These are phyloP conservation scores for Galium porrigens DNA, from an alignment of 305 asterid species.

Conservation along the genomic window DNA sequence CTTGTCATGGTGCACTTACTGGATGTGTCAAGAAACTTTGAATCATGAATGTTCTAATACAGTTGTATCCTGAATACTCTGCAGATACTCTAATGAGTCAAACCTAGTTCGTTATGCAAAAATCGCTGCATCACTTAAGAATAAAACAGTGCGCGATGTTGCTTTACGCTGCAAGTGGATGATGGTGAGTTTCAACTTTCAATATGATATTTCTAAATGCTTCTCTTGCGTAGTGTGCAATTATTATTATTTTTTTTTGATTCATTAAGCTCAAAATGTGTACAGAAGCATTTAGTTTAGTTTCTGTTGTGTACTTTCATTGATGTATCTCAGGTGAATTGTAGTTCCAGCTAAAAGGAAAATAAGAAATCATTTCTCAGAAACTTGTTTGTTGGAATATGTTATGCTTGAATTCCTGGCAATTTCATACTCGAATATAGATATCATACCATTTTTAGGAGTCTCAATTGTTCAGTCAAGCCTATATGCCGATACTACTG, in stretches of 20 bases:
- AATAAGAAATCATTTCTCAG: neutral
- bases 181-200: conserved; percentile 41
- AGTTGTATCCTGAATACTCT: conserved; percentile 3
- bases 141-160: conserved; percentile 81
- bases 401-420: neutral
- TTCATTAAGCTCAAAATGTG: neutral
- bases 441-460: neutral
- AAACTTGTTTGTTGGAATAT: neutral
- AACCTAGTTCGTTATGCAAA: conserved; percentile 63
- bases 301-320: neutral
- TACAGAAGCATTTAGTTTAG: neutral
- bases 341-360: neutral
- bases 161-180: conserved; percentile 92
- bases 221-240: neutral
- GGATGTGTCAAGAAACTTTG: neutral
- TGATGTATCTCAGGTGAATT: neutral
- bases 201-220: neutral
- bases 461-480: neutral
- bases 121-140: conserved; percentile 60
- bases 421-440: neutral
- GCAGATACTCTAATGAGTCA: conserved; percentile 65
- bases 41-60: neutral
- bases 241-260: conserved; percentile 4
- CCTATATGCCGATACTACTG: neutral
- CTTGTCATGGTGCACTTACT: neutral